Percentiles rank a stretch among this genome's conserved stretches.
phyloP scores from a whole-genome alignment of 495 filamentous ascomycete genomes.

The Astrocystis sublimbata region DNA sequence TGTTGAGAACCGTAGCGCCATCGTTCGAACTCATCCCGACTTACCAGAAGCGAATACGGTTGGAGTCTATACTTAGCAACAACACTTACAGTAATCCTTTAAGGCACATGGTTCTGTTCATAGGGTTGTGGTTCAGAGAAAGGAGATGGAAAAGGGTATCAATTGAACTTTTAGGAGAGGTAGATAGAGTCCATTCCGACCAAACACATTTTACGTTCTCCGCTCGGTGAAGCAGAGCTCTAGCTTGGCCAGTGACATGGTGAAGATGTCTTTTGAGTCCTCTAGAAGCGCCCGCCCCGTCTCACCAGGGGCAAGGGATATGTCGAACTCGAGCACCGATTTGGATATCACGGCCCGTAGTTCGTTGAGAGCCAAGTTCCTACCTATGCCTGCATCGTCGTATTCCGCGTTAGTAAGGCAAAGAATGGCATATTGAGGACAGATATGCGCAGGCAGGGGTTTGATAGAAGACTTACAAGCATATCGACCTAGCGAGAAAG shows the following conservation, averaged over 20 bases:
- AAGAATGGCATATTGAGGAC: not conserved
- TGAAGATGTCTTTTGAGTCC: slow-evolving; percentile 26
- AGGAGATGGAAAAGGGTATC: slow-evolving; percentile 10
- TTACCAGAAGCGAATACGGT: not conserved
- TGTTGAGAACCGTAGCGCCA: no score
- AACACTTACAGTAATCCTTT: not conserved
- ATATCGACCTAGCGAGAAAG: slow-evolving; percentile 29
- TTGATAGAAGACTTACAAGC: slow-evolving; percentile 6
- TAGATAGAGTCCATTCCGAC: not conserved
- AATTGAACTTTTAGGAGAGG: not conserved
- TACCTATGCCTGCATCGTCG: slow-evolving; percentile 24
- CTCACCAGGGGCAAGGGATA: slow-evolving; percentile 37
- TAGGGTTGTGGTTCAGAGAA: not conserved
- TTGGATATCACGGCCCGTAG: slow-evolving; percentile 40
- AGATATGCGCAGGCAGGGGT: not conserved
- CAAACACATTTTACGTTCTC: not conserved
- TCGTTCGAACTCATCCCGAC: no score
- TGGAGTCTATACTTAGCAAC: not conserved
- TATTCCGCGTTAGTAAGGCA: slow-evolving; percentile 13
- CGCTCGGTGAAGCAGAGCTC: slow-evolving; percentile 24
- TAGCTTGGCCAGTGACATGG: slow-evolving; percentile 20
- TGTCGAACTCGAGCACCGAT: slow-evolving; percentile 36
- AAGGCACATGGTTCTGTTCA: not conserved
- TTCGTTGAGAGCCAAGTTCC: slow-evolving; percentile 39
- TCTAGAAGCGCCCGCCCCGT: slow-evolving; percentile 26